Percentiles rank a stretch among this genome's conserved stretches.
These are phyloP conservation scores for Cytospora chrysosperma DNA, from an alignment of 2,329 filamentous ascomycete genomes.

Conservation along the genomic window DNA sequence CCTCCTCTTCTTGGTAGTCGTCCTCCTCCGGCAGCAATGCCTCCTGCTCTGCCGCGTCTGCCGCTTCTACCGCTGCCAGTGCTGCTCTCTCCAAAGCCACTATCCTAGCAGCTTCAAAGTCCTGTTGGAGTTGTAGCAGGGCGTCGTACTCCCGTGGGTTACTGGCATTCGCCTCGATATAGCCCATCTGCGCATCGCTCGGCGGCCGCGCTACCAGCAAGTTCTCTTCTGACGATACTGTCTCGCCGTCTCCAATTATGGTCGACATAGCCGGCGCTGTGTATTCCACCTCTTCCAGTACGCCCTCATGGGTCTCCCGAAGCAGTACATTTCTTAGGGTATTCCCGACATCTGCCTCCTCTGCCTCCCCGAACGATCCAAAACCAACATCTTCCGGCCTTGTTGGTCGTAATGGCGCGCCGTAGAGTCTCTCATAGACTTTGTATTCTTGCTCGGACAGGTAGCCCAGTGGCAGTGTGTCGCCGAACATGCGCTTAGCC, in stretches of 20 bases:
- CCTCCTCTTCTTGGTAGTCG: slow-evolving; percentile 28
- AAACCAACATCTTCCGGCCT: slow-evolving; percentile 58
- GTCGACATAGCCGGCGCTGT: slow-evolving; percentile 39
- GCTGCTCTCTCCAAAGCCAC: slow-evolving; percentile 34
- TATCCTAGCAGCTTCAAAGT: slow-evolving; percentile 49
- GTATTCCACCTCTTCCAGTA: slow-evolving; percentile 62
- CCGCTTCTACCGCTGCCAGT: not conserved
- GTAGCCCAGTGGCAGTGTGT: slow-evolving; percentile 70
- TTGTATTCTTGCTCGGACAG: slow-evolving; percentile 68
- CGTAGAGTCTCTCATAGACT: slow-evolving; percentile 80
- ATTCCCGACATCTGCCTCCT: slow-evolving; percentile 24
- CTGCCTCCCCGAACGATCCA: slow-evolving; percentile 25
- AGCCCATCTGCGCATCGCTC: slow-evolving; percentile 39
- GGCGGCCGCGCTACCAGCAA: slow-evolving; percentile 26
- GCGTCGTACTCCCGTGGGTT: slow-evolving; percentile 56
- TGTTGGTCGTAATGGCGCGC: slow-evolving; percentile 66
- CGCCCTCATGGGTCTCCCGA: slow-evolving; percentile 54
- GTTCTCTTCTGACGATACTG: slow-evolving; percentile 21
- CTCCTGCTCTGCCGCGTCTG: slow-evolving; percentile 30
- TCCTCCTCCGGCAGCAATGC: slow-evolving; percentile 32
- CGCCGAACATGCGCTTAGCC: slow-evolving; percentile 73
- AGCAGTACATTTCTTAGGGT: slow-evolving; percentile 47
- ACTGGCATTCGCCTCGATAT: slow-evolving; percentile 49
- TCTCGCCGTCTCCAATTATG: slow-evolving; percentile 45
- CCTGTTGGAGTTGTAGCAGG: slow-evolving; percentile 55